phyloP scores from a whole-genome alignment of 106 monocot genomes.

The Gastrodia elata region DNA sequence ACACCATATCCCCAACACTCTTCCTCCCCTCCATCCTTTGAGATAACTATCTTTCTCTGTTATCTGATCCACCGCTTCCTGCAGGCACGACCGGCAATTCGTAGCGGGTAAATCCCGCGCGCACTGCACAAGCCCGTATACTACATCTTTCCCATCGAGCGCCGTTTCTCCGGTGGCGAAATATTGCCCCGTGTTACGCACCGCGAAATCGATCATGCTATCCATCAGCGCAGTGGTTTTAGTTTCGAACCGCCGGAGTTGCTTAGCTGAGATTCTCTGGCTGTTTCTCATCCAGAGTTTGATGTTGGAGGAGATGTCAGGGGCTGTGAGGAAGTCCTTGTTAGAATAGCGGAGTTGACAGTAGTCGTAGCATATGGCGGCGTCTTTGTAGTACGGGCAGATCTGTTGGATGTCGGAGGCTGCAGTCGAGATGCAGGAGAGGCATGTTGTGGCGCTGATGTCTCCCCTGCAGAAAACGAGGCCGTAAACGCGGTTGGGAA shows the following conservation, averaged over 20 bases:
- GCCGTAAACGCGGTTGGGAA: conserved; percentile 19
- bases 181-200: neutral
- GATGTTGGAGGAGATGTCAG: conserved; percentile 1
- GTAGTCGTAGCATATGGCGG: conserved; percentile 27
- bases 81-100: conserved; percentile 22
- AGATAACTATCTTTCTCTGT: neutral
- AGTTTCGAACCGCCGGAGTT: conserved; percentile 4
- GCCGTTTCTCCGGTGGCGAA: conserved; percentile 13
- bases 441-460: conserved; percentile 8
- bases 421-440: conserved; percentile 20
- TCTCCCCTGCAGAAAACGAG: conserved; percentile 45
- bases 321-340: conserved; percentile 1
- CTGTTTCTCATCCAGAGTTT: neutral
- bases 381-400: conserved; percentile 17
- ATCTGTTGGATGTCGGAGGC: neutral
- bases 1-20: conserved; percentile 20
- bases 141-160: neutral
- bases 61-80: neutral
- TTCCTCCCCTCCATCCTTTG: conserved; percentile 13
- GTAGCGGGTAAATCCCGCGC: conserved; percentile 14
- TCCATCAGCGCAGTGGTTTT: conserved; percentile 1
- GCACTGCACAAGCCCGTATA: conserved; percentile 38
- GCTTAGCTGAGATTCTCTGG: neutral
- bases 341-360: conserved; percentile 39
- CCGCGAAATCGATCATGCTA: neutral